A percentile compares a stretch with the other conserved stretches of the same genome.
Conservation (phyloP, 768 basidiomycete genomes). For the Fomitopsis pulvina region DNA sequence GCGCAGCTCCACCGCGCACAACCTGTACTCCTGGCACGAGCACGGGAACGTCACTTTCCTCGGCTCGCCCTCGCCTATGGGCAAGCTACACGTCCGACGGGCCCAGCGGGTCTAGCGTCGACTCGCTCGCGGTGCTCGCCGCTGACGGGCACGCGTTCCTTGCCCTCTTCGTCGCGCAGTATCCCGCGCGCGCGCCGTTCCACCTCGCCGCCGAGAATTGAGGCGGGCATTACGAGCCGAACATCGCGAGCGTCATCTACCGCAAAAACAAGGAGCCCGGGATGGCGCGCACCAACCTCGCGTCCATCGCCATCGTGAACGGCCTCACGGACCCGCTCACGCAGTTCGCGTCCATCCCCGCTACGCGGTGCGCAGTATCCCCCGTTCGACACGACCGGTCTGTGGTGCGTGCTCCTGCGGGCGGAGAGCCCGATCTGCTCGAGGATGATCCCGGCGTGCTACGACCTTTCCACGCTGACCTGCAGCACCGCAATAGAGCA, state of each 20-base stretch:
- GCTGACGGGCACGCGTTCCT: constrained; percentile 29
- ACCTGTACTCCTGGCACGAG: constrained; percentile 60
- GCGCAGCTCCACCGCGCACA: constrained; percentile 38
- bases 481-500: constrained; percentile 70
- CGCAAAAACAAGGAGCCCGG: constrained; percentile 14
- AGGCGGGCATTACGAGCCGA: constrained; percentile 19
- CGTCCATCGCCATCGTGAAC: constrained; percentile 42
- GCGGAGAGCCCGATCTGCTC: constrained; percentile 71
- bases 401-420: constrained; percentile 57
- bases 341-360: constrained; percentile 23
- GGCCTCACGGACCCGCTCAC: constrained; percentile 33
- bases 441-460: constrained; percentile 65
- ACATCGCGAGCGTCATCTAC: constrained; percentile 13
- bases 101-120: constrained; percentile 17
- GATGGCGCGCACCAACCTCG: constrained; percentile 32
- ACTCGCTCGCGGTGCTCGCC: constrained; percentile 25
- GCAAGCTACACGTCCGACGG: constrained; percentile 34
- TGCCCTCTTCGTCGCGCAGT: constrained; percentile 27
- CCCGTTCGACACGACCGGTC: constrained; percentile 38
- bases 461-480: constrained; percentile 50
- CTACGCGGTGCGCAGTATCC: constrained; percentile 20
- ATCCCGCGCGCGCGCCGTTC: constrained; percentile 22
- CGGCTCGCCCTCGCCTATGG: constrained; percentile 33
- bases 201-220: constrained; percentile 28
- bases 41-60: constrained; percentile 52